A percentile compares a stretch with the other conserved stretches of the same genome.
phyloP scores from a whole-genome alignment of 306 rosid species.

The Acacia confusa region DNA sequence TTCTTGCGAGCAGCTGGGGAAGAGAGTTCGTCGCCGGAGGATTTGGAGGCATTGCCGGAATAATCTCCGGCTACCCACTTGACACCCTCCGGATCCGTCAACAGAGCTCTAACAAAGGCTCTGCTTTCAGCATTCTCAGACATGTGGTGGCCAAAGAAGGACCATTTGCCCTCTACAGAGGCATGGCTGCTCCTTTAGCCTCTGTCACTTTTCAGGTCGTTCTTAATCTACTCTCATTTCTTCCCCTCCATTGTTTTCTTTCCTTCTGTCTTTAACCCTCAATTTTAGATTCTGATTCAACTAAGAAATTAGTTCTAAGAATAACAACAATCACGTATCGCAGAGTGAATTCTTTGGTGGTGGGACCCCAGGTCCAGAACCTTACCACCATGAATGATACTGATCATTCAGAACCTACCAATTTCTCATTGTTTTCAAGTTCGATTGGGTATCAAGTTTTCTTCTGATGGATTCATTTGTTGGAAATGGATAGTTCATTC shows the following conservation, averaged over 20 bases:
- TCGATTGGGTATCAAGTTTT: background rate
- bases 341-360: background rate
- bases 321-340: constrained; percentile 4
- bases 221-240: background rate
- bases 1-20: constrained; percentile 76
- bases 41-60: constrained; percentile 82
- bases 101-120: constrained; percentile 52
- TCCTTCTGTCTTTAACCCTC: background rate
- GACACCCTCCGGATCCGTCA: constrained; percentile 73
- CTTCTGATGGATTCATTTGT: constrained; percentile 20
- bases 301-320: background rate
- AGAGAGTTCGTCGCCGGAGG: constrained; percentile 95
- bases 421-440: constrained; percentile 2
- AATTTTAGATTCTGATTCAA: background rate
- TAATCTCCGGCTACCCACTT: constrained; percentile 79
- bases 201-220: constrained; percentile 86
- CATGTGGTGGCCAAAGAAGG: constrained; percentile 60
- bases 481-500: background rate
- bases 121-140: constrained; percentile 58
- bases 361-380: background rate
- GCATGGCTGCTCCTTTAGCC: constrained; percentile 86
- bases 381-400: background rate
- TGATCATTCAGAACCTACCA: constrained; percentile 1
- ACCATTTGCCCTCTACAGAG: constrained; percentile 68
- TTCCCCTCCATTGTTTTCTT: background rate